Evolutionary conservation across 1,284 basidiomycete genomes (phyloP).

Genomic region (Pascua sp.): DNA sequence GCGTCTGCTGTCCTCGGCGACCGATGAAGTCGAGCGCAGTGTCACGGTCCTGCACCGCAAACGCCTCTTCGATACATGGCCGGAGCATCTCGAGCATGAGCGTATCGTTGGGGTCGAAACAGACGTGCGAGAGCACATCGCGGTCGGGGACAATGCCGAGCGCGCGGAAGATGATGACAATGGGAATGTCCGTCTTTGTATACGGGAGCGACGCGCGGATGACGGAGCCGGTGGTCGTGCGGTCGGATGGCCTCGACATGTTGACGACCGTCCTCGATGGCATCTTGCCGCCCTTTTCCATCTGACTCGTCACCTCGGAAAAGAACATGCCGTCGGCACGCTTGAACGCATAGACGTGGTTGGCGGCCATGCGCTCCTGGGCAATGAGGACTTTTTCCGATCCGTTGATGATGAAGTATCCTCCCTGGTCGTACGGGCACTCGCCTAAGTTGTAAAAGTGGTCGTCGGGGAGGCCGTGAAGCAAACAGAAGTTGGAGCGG

Average conservation of each 20-base stretch:
- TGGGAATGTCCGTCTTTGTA: slow-evolving; percentile 96
- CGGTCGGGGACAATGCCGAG: slow-evolving; percentile 97
- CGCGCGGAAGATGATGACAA: slow-evolving; percentile 98
- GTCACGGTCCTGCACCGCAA: slow-evolving; percentile 95
- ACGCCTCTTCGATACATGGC: slow-evolving; percentile 97
- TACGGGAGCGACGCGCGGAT: slow-evolving; percentile 98
- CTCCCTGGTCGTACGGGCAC: slow-evolving; percentile 94
- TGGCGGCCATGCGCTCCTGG: slow-evolving; percentile 98
- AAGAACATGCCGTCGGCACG: slow-evolving; percentile 95
- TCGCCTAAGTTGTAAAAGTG: slow-evolving; percentile 89
- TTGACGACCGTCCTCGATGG: slow-evolving; percentile 98
- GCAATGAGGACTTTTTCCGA: slow-evolving; percentile 99
- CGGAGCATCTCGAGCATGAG: slow-evolving; percentile 98
- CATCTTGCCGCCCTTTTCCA: slow-evolving; percentile 97
- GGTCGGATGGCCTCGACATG: slow-evolving; percentile 67
- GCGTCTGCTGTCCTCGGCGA: slow-evolving; percentile 92
- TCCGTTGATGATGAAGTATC: slow-evolving; percentile 99
- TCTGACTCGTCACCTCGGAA: slow-evolving; percentile 95
- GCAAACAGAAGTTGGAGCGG: slow-evolving; percentile 90
- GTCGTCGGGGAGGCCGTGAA: slow-evolving; percentile 72
- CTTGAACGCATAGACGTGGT: slow-evolving; percentile 98
- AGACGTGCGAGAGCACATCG: slow-evolving; percentile 97
- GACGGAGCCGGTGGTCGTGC: slow-evolving; percentile 66
- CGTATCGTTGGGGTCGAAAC: slow-evolving; percentile 93
- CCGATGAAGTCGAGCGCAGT: slow-evolving; percentile 93